Evolutionary conservation across 371 early-diverging fungal species (phyloP).

Genomic region (Mucor plumbeus): DNA sequence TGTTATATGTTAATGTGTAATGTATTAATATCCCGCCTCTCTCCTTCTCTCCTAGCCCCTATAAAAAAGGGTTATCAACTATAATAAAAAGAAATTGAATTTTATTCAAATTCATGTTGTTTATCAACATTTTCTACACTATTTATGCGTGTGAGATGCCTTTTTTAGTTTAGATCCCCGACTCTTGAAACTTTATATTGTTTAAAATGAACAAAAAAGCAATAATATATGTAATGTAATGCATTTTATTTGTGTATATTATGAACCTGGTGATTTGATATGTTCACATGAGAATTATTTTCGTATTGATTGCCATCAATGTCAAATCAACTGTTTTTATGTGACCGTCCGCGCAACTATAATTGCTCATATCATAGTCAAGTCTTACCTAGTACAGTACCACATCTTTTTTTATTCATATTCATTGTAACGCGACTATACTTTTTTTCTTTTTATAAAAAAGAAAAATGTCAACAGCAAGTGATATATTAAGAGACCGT

Average conservation of each 20-base stretch:
- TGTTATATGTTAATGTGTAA: too few relatives aligned
- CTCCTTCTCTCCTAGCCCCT: too few relatives aligned
- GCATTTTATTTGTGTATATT: conserved; percentile 6
- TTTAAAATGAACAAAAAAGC: not conserved
- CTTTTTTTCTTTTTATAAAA: too few relatives aligned
- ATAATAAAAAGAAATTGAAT: not conserved
- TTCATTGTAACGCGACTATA: not conserved
- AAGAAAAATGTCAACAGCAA: conserved; percentile 12
- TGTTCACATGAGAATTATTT: conserved; percentile 8
- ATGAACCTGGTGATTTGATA: conserved; percentile 1
- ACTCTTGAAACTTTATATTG: conserved; percentile 11
- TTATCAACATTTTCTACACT: not conserved
- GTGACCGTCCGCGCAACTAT: not conserved
- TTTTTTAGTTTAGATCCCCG: conserved; percentile 17
- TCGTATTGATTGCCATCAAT: conserved; percentile 5
- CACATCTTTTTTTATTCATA: not conserved
- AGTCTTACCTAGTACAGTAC: not conserved
- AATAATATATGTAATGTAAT: conserved; percentile 3
- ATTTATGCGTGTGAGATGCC: conserved; percentile 13
- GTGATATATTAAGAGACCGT: conserved; percentile 39
- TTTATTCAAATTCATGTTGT: not conserved
- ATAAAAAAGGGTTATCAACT: not conserved
- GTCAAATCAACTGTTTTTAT: conserved; percentile 6
- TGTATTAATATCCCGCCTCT: too few relatives aligned
- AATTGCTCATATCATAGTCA: not conserved